phyloP scores from a whole-genome alignment of 2,329 filamentous ascomycete genomes.

The Lachnellula cervina region DNA sequence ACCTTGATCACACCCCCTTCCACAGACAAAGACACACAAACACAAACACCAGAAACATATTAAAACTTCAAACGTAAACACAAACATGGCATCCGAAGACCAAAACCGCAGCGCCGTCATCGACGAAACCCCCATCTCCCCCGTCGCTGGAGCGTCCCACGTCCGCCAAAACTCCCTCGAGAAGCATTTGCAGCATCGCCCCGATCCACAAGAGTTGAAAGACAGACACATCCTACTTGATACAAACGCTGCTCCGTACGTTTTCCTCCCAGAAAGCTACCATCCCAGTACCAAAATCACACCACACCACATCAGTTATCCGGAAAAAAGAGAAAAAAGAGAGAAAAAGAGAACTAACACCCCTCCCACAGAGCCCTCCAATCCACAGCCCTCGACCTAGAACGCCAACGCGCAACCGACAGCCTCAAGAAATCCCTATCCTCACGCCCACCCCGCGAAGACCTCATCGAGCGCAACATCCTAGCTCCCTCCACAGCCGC shows the following conservation, averaged over 20 bases:
- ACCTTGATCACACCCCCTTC: background rate
- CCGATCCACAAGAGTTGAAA: constrained; percentile 60
- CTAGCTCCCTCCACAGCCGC: constrained; percentile 74
- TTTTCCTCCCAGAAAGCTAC: constrained; percentile 12
- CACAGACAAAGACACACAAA: background rate
- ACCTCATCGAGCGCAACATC: constrained; percentile 83
- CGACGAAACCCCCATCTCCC: constrained; percentile 50
- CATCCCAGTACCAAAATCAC: too few species aligned
- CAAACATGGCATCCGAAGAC: constrained; percentile 17
- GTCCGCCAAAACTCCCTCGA: constrained; percentile 65
- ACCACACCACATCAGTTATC: background rate
- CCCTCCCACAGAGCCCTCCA: constrained; percentile 50
- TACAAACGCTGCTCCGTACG: constrained; percentile 62
- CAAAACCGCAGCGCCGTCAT: constrained; percentile 17
- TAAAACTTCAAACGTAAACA: background rate
- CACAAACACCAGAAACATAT: background rate
- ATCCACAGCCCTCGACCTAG: constrained; percentile 56
- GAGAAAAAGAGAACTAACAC: background rate
- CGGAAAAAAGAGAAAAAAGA: background rate
- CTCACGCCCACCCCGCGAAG: constrained; percentile 62
- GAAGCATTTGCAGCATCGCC: constrained; percentile 66
- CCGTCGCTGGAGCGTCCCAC: constrained; percentile 41
- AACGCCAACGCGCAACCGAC: constrained; percentile 58
- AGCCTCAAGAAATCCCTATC: constrained; percentile 60
- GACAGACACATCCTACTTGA: constrained; percentile 64